Base-by-base conservation (phyloP, 2,329 filamentous ascomycete species). In the Colletotrichum godetiae region DNA sequence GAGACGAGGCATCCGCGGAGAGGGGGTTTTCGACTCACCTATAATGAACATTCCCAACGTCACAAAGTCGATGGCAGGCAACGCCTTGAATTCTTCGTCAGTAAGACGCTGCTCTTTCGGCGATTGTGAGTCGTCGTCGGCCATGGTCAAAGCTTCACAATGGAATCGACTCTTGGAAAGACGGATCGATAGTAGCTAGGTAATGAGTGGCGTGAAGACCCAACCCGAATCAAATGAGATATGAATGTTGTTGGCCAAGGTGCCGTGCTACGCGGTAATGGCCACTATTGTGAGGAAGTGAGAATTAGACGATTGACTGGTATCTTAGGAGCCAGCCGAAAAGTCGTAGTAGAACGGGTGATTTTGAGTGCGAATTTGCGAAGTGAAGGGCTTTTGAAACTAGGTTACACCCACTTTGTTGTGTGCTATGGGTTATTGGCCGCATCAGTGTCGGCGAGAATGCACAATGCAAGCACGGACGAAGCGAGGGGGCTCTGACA, bases 11-110 rank as follows among this genome's bases (percentile, higher is more conserved):
- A 42, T 31, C 15, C 4, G 11, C 10, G 31, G 22, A 55, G 52
- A 60, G 29, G 57, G 57, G 22, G 35, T 15, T 12, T 61, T 42
- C 31, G 10, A 74, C 87, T 81, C 83, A 92, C 91, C 92, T 74
- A 94, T 90, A 63, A 93, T 94, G 78, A 94, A 92, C 92, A 94
- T 93, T 78, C 92, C 92, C 78, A 94, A 78, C 0, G 91, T 93
- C 73, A 92, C 90, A 81, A 94, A 93, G 76, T 93, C 91, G 65
- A 92, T 87, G 60, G 68, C 55, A 13, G 69, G 46, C 4, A 73
- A 49, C 4, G 62, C 60, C 11, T 60, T 33, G 4, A 83, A 82
- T 73, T 85, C 84, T 22, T 78, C 75, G 49, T 79, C 77, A 37
- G 78, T 69, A 27, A 75, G 68, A 11, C 24, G 46, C 19, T 49